These are phyloP conservation scores for Alternaria consortialis DNA, from an alignment of 2,329 filamentous ascomycete species.

Conservation along the genomic window DNA sequence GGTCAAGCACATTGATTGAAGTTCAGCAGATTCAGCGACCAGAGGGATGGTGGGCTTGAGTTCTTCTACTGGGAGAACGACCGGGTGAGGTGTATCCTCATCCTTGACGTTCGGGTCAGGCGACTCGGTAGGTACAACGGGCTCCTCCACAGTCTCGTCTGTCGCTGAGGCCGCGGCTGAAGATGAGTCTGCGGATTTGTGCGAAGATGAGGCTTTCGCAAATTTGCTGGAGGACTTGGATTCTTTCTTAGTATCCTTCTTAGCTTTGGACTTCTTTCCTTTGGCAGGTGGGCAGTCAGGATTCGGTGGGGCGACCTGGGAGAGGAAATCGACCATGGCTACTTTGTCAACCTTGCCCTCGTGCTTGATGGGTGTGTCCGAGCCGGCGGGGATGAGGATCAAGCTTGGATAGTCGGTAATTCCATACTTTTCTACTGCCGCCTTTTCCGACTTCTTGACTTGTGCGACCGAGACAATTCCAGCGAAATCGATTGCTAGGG, in stretches of 20 bases:
- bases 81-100: constrained; percentile 57
- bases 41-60: constrained; percentile 69
- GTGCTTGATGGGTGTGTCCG: constrained; percentile 75
- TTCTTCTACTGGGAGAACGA: constrained; percentile 62
- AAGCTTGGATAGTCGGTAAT: constrained; percentile 82
- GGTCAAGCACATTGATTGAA: constrained; percentile 76
- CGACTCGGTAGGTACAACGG: constrained; percentile 62
- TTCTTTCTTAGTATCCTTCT: constrained; percentile 57
- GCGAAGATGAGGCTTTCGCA: constrained; percentile 61
- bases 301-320: constrained; percentile 80
- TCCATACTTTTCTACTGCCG: constrained; percentile 75
- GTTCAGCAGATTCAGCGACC: constrained; percentile 69
- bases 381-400: constrained; percentile 77
- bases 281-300: constrained; percentile 71
- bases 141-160: constrained; percentile 60
- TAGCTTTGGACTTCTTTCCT: constrained; percentile 54
- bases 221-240: constrained; percentile 60
- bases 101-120: constrained; percentile 59
- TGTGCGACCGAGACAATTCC: constrained; percentile 82
- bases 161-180: constrained; percentile 60
- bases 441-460: constrained; percentile 80
- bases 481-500: constrained; percentile 89
- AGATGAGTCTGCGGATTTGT: constrained; percentile 60
- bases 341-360: constrained; percentile 87
- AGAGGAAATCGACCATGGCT: constrained; percentile 81